Evolutionary conservation across 2,329 filamentous ascomycete genomes (phyloP).

Genomic region (Fusarium sp.): DNA sequence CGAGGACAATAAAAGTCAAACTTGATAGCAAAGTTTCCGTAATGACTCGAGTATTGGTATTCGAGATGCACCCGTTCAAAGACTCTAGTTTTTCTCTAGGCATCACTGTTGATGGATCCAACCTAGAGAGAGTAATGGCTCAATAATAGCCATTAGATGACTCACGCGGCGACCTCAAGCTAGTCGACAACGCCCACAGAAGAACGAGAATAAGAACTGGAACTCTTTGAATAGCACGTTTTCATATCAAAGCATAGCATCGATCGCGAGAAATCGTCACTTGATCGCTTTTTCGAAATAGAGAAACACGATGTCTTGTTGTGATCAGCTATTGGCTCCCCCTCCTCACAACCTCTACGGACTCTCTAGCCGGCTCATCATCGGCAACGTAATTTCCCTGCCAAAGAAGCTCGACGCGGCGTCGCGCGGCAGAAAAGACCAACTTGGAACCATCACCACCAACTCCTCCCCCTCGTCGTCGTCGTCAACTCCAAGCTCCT

Average conservation of each 20-base stretch:
- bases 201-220: not conserved
- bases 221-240: not conserved
- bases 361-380: constrained; percentile 42
- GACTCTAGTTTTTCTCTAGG: not conserved
- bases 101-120: not conserved
- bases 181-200: not conserved
- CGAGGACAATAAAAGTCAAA: not conserved
- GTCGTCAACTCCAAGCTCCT: constrained; percentile 24
- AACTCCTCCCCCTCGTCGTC: constrained; percentile 21
- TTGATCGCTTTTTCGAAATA: not conserved
- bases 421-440: constrained; percentile 38
- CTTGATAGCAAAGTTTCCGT: not conserved
- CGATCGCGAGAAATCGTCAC: constrained; percentile 4
- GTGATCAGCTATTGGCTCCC: constrained; percentile 26
- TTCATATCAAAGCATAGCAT: not conserved
- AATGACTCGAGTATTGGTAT: not conserved
- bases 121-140: not conserved
- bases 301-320: constrained; percentile 28
- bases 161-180: constrained; percentile 5
- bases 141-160: constrained; percentile 20
- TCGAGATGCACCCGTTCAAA: not conserved
- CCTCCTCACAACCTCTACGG: constrained; percentile 4
- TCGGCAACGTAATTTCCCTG: constrained; percentile 36
- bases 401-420: constrained; percentile 33
- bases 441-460: constrained; percentile 35